Evolutionary conservation across 345 rosid species (phyloP), one percentile per base, ranked within the genome.

Genomic region (Gossypium bickii): DNA sequence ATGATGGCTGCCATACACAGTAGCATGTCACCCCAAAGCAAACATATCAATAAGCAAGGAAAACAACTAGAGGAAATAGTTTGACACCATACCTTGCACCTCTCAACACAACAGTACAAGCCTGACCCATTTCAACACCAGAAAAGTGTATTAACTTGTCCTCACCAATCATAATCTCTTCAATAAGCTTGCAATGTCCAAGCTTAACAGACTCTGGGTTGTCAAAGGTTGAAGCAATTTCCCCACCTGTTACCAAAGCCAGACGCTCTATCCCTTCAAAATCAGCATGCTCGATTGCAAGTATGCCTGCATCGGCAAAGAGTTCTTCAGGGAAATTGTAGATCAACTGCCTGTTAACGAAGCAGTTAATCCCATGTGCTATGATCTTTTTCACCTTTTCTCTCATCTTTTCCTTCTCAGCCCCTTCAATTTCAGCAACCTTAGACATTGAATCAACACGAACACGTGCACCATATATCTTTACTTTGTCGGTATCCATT

Each of bases 141-240:
- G 98, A 95, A 82, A 95, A 93, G 80, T 93, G 96, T 78, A 95
- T 95, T 85, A 93, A 79, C 87, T 88, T 95, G 79, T 95, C 99
- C 80, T 95, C 99, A 12, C 99, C 99, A 82, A 95, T 95, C 99
- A 95, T 93, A 77, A 93, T 93, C 81, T 95, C 99, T 80, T 95
- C 98, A 4, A 95, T 95, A 55, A 92, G 93, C 72, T 91, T 87
- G 86, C 99, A 95, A 74, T 91, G 92, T 11, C 99, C 98, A 34
- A 95, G 94, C 81, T 89, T 95, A 79, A 95, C 97, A 2, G 99
- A 91, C 87, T 95, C 98, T 1, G 99, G 98, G 85, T 93, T 90
- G 79, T 95, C 99, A 83, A 95, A 95, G 11, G 99, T 95, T 2
- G 99, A 95, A 12, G 98, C 97, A 61, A 93, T 91, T 71, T 95